A percentile compares a stretch with the other conserved stretches of the same genome.
Evolutionary conservation across 2,329 filamentous ascomycete species (phyloP).

Genomic region (Aspergillus cejpii): DNA sequence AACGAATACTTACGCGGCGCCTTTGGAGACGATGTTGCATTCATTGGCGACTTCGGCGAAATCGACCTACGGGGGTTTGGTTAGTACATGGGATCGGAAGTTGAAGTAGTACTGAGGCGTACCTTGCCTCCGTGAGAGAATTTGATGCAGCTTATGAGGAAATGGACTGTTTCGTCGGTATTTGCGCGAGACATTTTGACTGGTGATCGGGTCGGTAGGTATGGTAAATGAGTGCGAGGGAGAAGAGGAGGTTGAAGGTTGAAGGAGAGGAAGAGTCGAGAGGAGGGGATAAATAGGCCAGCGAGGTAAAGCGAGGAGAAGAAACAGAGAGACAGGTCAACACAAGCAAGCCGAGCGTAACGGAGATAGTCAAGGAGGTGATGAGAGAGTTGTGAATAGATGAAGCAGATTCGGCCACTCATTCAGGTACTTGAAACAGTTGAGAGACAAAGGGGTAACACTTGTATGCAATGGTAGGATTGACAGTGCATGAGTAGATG

Average conservation of each 20-base stretch:
- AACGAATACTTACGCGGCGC: slow-evolving; percentile 57
- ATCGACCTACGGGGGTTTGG: slow-evolving; percentile 49
- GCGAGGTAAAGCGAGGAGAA: neutral
- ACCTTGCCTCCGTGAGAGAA: slow-evolving; percentile 56
- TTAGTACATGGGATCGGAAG: too few relatives aligned
- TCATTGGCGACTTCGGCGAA: slow-evolving; percentile 60
- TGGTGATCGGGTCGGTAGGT: too few relatives aligned
- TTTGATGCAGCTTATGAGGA: slow-evolving; percentile 60
- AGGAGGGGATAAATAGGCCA: neutral
- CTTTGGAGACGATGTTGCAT: slow-evolving; percentile 57
- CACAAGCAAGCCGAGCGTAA: neutral
- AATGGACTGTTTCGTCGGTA: slow-evolving; percentile 56
- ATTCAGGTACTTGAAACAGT: neutral
- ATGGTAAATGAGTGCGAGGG: neutral
- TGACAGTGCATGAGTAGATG: neutral
- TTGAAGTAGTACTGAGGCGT: too few relatives aligned
- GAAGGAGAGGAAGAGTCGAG: neutral
- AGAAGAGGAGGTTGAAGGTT: neutral
- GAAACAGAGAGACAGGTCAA: neutral
- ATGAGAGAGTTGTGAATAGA: neutral
- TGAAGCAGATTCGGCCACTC: neutral
- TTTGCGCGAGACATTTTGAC: slow-evolving; percentile 45
- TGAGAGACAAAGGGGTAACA: neutral
- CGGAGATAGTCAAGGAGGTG: neutral
- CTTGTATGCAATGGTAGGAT: neutral